phyloP scores from a whole-genome alignment of 148 eudicot species.

The Limonium bicolor region DNA sequence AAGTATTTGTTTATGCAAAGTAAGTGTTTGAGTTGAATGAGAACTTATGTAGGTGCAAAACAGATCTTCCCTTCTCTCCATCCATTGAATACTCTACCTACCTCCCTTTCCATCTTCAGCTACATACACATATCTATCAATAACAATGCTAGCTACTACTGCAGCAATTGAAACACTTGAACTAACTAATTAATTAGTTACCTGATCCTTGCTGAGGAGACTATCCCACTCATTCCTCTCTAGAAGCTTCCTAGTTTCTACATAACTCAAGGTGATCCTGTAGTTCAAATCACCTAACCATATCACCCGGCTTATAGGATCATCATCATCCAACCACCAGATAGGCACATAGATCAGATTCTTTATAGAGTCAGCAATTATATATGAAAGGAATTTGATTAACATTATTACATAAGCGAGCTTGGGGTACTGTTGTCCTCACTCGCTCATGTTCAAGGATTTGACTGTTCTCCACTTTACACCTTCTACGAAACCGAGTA shows the following conservation, averaged over 20 bases:
- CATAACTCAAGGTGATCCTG: conserved; percentile 15
- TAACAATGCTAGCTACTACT: neutral
- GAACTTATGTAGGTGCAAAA: conserved; percentile 43
- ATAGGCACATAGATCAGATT: too few relatives aligned
- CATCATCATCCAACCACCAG: too few relatives aligned
- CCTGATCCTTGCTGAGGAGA: conserved; percentile 7
- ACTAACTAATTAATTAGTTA: neutral
- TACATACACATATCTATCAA: neutral
- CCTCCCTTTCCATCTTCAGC: conserved; percentile 11
- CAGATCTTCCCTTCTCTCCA: conserved; percentile 39
- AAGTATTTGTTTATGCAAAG: conserved; percentile 7
- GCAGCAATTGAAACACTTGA: neutral
- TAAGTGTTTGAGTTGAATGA: conserved; percentile 28
- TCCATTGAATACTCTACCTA: conserved; percentile 30
- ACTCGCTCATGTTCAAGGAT: conserved; percentile 43
- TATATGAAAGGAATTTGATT: too few relatives aligned
- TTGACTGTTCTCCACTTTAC: conserved; percentile 9
- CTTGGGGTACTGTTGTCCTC: too few relatives aligned
- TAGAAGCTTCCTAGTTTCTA: conserved; percentile 14
- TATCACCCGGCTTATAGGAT: conserved; percentile 20
- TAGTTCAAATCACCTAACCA: conserved; percentile 39
- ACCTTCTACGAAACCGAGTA: conserved; percentile 20
- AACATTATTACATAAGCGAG: too few relatives aligned
- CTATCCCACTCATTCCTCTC: conserved; percentile 3
- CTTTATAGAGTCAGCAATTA: too few relatives aligned